These are phyloP conservation scores for Populus nigra DNA, from an alignment of 345 rosid species.

Conservation along the genomic window DNA sequence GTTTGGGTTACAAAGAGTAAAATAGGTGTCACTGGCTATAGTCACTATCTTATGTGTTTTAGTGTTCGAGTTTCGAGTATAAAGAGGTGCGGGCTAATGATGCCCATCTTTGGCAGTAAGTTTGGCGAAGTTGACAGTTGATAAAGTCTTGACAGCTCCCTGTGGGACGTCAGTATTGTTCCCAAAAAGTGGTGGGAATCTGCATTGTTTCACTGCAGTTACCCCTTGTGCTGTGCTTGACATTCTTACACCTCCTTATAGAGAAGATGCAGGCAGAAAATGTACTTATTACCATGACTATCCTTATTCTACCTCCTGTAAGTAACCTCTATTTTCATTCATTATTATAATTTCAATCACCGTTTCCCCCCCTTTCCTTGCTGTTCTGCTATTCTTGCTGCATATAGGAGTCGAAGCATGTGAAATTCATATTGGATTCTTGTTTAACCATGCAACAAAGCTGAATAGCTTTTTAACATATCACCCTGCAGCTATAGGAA, in stretches of 20 bases:
- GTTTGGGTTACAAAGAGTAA: not conserved
- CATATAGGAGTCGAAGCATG: not conserved
- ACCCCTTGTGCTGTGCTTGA: conserved; percentile 91
- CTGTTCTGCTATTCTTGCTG: not conserved
- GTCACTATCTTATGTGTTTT: not conserved
- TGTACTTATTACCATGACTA: conserved; percentile 84
- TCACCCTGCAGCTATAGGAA: conserved; percentile 33
- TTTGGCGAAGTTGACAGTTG: conserved; percentile 60
- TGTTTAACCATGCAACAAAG: not conserved
- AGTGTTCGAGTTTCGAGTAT: not conserved
- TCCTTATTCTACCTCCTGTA: conserved; percentile 65
- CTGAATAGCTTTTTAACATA: not conserved
- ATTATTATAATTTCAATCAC: not conserved
- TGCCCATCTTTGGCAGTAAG: conserved; percentile 49
- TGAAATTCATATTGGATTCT: too few relatives aligned
- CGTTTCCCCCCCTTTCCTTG: not conserved
- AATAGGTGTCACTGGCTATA: not conserved
- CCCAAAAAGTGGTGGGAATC: conserved; percentile 80
- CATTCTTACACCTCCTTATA: conserved; percentile 85
- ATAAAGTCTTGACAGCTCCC: conserved; percentile 66
- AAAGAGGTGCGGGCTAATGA: not conserved
- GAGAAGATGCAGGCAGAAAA: conserved; percentile 66
- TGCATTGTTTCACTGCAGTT: conserved; percentile 90
- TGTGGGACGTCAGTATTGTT: conserved; percentile 63
- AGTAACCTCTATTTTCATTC: conserved; percentile 7